These are phyloP conservation scores for Syncephalastrum monosporum DNA, from an alignment of 371 early-diverging fungal genomes.

Conservation along the genomic window DNA sequence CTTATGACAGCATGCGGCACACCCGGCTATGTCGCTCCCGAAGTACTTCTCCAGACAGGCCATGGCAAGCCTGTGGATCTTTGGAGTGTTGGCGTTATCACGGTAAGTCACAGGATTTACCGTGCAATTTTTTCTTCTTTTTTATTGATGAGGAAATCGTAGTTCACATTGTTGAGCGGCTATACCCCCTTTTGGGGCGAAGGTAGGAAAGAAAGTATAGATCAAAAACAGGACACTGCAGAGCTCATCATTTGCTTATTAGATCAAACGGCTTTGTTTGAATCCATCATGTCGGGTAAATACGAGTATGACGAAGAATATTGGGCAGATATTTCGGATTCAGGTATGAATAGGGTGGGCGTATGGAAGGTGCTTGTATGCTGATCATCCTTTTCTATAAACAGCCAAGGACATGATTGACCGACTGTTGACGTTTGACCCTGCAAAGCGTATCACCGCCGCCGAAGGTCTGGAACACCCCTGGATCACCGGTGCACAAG, in stretches of 20 bases:
- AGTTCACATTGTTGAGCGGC: conserved; percentile 84
- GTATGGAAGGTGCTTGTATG: too few species aligned
- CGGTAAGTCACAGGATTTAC: conserved; percentile 27
- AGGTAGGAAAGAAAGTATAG: conserved; percentile 17
- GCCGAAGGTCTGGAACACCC: conserved; percentile 72
- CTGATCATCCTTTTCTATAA: neutral
- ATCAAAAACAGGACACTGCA: too few species aligned
- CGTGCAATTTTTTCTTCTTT: neutral
- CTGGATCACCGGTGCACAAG: conserved; percentile 56
- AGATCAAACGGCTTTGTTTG: conserved; percentile 61
- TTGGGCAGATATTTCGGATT: conserved; percentile 76
- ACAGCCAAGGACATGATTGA: conserved; percentile 84
- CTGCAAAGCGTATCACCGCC: conserved; percentile 71
- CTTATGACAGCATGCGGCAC: conserved; percentile 84
- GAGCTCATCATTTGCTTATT: neutral
- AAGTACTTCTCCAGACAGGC: conserved; percentile 71
- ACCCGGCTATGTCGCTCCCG: conserved; percentile 90
- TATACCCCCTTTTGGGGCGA: conserved; percentile 89
- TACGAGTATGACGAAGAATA: conserved; percentile 76
- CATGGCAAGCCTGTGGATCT: conserved; percentile 76
- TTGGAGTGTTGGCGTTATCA: conserved; percentile 92
- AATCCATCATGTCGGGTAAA: conserved; percentile 65
- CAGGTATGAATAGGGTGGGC: conserved; percentile 34
- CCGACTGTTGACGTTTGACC: conserved; percentile 69
- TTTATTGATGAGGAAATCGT: neutral